Evolutionary conservation across 306 rosid species (phyloP), one percentile per base, ranked within the genome.

Genomic region (Astragalus membranaceus): DNA sequence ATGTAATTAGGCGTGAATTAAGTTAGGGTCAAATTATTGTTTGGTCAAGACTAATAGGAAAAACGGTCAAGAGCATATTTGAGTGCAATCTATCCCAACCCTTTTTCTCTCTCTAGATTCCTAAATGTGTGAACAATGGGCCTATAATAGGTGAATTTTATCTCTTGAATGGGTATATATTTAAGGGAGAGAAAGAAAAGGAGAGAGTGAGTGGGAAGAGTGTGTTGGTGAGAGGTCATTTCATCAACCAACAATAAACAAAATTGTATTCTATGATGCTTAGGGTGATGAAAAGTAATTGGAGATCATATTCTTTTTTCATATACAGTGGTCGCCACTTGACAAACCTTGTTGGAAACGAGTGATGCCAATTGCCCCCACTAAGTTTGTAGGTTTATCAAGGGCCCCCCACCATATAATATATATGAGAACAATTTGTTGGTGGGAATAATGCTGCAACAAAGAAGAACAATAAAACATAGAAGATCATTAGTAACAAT

Each of bases 201-300:
- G 65, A 50, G 47, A 64, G 72, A 52, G 61, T 60, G 63, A 56
- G 68, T 13, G 71, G 23, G 33, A 67, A 58, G 70, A 71, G 79
- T 81, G 77, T 81, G n/a, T 83, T 79, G 90, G 88, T 87, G 92
- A 78, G 88, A 47, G 82, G 92, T 87, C 96, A 87, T 81, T 78
- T 87, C 90, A 80, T 73, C 75, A 80, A 87, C 86, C 79, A 83
- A 82, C 86, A 71, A 83, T 73, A 73, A 77, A 82, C 75, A 81
- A 81, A 80, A 64, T 64, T 75, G 82, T 65, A 82, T 80, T 86
- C 70, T 72, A 81, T 80, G 84, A 86, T 84, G 85, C 88, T 82
- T 79, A 73, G 55, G 69, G 47, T 0, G 42, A 82, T 68, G 76
- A 77, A 89, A 89, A 82, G 83, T 84, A 80, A 57, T 47, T 72